Evolutionary conservation across 768 basidiomycete species (phyloP).

Genomic region (Leccinum pellstonianum): DNA sequence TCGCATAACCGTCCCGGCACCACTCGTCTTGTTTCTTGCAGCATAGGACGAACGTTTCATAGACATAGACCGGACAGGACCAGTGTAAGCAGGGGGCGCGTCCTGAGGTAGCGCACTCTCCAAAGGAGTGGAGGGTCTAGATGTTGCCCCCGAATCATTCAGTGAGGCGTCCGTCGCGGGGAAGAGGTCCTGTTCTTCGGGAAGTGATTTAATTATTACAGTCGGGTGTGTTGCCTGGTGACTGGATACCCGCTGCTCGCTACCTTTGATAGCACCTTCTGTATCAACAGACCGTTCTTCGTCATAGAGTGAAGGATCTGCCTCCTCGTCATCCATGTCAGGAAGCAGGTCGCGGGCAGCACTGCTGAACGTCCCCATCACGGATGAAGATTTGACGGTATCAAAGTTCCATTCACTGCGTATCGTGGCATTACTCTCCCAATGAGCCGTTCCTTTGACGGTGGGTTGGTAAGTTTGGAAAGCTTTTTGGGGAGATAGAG

Average conservation of each 20-base stretch:
- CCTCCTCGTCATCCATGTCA: conserved; percentile 55
- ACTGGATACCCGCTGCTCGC: conserved; percentile 43
- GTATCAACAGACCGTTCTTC: conserved; percentile 60
- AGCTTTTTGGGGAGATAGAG: conserved; percentile 57
- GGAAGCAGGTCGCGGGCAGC: conserved; percentile 69
- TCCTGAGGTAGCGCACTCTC: conserved; percentile 43
- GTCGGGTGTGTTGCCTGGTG: conserved; percentile 65
- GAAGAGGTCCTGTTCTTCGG: conserved; percentile 44
- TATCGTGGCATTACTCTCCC: conserved; percentile 75
- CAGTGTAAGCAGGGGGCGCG: conserved; percentile 71
- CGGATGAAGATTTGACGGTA: conserved; percentile 67
- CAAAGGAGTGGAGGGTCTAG: conserved; percentile 38
- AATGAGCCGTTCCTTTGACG: conserved; percentile 54
- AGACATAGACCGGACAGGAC: conserved; percentile 58
- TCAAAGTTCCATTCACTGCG: conserved; percentile 97
- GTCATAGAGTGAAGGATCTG: conserved; percentile 38
- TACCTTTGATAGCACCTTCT: conserved; percentile 61
- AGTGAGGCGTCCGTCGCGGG: conserved; percentile 35
- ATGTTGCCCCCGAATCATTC: conserved; percentile 41
- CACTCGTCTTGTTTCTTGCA: conserved; percentile 60
- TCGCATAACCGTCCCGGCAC: conserved; percentile 69
- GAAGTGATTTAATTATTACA: conserved; percentile 54
- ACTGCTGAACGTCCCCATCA: conserved; percentile 76
- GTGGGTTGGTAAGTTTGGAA: conserved; percentile 56
- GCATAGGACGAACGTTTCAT: conserved; percentile 76